Evolutionary conservation across 1,284 basidiomycete species (phyloP).

Genomic region (Baeospora myosura): DNA sequence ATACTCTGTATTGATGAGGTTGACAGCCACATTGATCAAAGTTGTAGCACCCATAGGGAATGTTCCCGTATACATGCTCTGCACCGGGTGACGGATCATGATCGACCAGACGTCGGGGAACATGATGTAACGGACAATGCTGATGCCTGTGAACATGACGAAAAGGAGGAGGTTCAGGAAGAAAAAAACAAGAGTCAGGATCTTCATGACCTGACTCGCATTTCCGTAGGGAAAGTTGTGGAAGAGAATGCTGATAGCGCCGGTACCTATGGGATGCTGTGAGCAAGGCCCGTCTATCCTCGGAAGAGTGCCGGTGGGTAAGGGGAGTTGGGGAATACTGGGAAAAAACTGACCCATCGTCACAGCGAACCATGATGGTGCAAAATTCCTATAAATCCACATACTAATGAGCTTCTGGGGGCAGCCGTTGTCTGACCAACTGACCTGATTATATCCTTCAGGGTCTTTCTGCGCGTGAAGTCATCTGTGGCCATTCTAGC

Average conservation of each 20-base stretch:
- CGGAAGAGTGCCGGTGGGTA: too few relatives aligned
- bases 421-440: background rate
- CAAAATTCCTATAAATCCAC: conserved; percentile 10
- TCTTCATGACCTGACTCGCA: conserved; percentile 31
- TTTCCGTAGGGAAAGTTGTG: conserved; percentile 46
- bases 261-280: too few relatives aligned
- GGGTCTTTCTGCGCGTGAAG: conserved; percentile 1
- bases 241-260: conserved; percentile 46
- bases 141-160: conserved; percentile 41
- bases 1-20: conserved; percentile 34
- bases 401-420: conserved; percentile 3
- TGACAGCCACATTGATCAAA: conserved; percentile 45
- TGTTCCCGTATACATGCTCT: conserved; percentile 62
- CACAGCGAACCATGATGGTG: conserved; percentile 14
- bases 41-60: conserved; percentile 70
- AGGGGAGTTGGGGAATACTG: conserved; percentile 1
- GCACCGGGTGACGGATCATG: conserved; percentile 53
- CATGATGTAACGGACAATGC: conserved; percentile 44
- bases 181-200: conserved; percentile 49
- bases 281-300: background rate
- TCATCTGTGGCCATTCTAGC: conserved; percentile 9
- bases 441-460: conserved; percentile 13
- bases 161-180: conserved; percentile 64
- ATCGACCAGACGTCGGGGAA: conserved; percentile 51
- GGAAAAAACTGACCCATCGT: conserved; percentile 38